Evolutionary conservation across 345 rosid species (phyloP), one percentile per base, ranked within the genome.

Genomic region (Conringia planisiliqua): DNA sequence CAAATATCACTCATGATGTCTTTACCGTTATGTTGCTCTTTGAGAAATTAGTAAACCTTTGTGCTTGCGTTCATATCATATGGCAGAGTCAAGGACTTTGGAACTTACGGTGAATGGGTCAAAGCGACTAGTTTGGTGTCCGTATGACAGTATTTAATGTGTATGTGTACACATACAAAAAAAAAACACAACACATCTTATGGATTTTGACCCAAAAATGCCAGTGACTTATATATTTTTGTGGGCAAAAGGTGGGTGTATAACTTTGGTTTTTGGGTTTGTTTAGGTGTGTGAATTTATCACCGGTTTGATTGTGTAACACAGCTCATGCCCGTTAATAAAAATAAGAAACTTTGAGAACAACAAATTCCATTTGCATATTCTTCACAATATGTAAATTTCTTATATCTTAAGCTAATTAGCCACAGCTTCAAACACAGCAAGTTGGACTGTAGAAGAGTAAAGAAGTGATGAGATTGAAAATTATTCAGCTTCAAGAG

Each of bases 21-120:
- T 11, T 55, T 56, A 6, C 17, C 14, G 10, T 60, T 18, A 50
- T 65, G 46, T 26, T 48, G 36, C 14, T 30, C 48, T 3, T 40
- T 20, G 54, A 64, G 70, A 57, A 64, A 29, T 62, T 64, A 14
- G 17, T 42, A 4, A 54, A 47, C 38, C 58, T 42, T 67, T 62
- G 59, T 18, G 24, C 7, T 35, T 33, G 36, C 67, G 33, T 47
- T 71, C 30, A 40, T 56, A 32, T 32, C 36, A 51, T 27, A 26
- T 40, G 56, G 46, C 73, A 86, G 90, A n/a, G 82, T 86, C 61
- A 79, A 79, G 78, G 87, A 81, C 7, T 73, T 67, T 39, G 78
- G 90, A 29, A 80, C 84, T 40, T 88, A 82, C 43, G 73, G 79
- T 58, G 80, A 78, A 20, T 86, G 90, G 90, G 59, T 77, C 68